Conservation (phyloP, 208 protist genomes). For the Leishmania mexicana region DNA sequence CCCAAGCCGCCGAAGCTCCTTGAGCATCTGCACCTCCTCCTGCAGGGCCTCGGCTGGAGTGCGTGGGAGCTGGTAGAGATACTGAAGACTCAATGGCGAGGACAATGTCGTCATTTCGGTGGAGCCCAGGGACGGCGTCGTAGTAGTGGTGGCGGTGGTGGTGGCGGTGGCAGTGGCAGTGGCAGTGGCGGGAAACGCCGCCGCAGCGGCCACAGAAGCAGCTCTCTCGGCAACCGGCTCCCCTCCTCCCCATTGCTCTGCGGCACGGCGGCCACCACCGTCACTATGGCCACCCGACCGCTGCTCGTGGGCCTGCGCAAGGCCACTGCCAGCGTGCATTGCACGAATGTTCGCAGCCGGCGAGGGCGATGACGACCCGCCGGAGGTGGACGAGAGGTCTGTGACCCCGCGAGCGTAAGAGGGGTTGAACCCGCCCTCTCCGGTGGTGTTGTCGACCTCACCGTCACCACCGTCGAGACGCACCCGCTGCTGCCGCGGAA, state of each 20-base stretch:
- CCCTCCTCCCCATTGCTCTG: not conserved
- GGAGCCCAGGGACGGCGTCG: constrained; percentile 7
- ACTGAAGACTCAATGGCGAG: constrained; percentile 34
- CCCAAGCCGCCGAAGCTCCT: constrained; percentile 38
- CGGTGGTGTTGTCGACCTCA: not conserved
- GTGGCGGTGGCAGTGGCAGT: too few species aligned
- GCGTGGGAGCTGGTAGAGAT: constrained; percentile 53
- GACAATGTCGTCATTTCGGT: constrained; percentile 2
- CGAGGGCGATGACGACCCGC: constrained; percentile 3
- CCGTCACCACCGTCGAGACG: not conserved
- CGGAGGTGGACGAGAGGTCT: constrained; percentile 27
- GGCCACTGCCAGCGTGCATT: not conserved
- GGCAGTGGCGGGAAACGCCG: not conserved
- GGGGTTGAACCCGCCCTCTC: constrained; percentile 19
- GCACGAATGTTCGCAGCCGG: not conserved
- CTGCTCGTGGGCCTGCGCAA: not conserved
- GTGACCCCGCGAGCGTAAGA: constrained; percentile 33
- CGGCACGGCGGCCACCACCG: not conserved
- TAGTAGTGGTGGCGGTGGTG: not conserved
- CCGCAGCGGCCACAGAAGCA: not conserved
- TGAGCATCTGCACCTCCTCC: constrained; percentile 61
- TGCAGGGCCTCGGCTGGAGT: constrained; percentile 53
- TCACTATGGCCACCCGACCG: not conserved
- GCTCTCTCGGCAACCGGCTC: not conserved
- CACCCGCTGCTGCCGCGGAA: not conserved